These are phyloP conservation scores for Dryadomyces sulphureus DNA, from an alignment of 2,329 filamentous ascomycete genomes.

Conservation along the genomic window DNA sequence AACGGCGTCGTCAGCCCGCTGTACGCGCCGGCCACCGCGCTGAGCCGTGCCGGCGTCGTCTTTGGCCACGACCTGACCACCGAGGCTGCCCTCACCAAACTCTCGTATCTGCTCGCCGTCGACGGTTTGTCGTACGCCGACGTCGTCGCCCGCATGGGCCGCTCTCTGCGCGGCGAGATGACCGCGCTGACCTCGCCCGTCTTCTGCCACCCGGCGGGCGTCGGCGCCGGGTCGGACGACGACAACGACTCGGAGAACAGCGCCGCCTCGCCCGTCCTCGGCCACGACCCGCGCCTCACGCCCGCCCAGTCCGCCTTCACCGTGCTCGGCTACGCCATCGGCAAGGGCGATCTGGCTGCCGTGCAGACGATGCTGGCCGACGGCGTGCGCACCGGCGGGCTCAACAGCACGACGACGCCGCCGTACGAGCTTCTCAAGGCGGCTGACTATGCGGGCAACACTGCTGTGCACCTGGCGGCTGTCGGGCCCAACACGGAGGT, in stretches of 20 bases:
- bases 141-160: constrained; percentile 56
- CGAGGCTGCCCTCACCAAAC: constrained; percentile 80
- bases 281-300: constrained; percentile 22
- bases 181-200: constrained; percentile 59
- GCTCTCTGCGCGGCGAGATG: constrained; percentile 70
- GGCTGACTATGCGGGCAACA: constrained; percentile 72
- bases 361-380: constrained; percentile 53
- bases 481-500: constrained; percentile 39
- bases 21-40: constrained; percentile 63
- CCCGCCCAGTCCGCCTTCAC: constrained; percentile 50
- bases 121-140: constrained; percentile 49
- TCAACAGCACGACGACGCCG: constrained; percentile 3
- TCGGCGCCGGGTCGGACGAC: constrained; percentile 29
- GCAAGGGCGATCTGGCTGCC: constrained; percentile 50
- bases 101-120: constrained; percentile 67
- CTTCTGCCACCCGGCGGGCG: constrained; percentile 58
- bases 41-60: constrained; percentile 73
- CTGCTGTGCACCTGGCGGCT: constrained; percentile 44
- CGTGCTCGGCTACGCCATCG: constrained; percentile 66
- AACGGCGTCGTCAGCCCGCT: constrained; percentile 62
- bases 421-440: constrained; percentile 47
- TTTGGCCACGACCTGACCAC: constrained; percentile 82
- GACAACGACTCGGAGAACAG: constrained; percentile 17
- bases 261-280: background rate
- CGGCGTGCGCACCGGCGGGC: constrained; percentile 27